These are phyloP conservation scores for Oryza meyeriana DNA, from an alignment of 176 grass and related monocot species.

Conservation along the genomic window DNA sequence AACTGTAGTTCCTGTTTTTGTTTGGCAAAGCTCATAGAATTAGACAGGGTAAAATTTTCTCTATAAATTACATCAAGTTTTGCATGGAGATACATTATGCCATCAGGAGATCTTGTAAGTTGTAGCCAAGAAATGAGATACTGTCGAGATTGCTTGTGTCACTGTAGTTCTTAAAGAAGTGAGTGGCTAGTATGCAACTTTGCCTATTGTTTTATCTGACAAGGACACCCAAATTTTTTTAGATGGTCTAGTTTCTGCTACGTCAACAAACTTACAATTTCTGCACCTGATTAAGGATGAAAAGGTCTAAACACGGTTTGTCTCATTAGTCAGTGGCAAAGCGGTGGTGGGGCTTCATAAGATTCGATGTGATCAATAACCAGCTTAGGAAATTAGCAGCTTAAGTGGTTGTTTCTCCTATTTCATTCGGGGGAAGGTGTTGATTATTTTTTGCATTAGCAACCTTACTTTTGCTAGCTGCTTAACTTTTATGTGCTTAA, in stretches of 20 bases:
- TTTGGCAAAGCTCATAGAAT: not conserved
- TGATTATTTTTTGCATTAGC: not conserved
- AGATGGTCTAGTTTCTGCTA: conserved; percentile 30
- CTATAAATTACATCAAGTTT: conserved; percentile 2
- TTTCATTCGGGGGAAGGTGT: not conserved
- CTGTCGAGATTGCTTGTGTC: conserved; percentile 27
- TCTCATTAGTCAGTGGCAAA: conserved; percentile 22
- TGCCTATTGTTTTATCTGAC: conserved; percentile 34
- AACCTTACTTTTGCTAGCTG: not conserved
- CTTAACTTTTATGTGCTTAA: not conserved
- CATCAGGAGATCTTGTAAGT: not conserved
- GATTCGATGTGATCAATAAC: conserved; percentile 22
- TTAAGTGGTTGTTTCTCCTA: not conserved
- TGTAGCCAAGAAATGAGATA: conserved; percentile 24
- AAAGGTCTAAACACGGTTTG: conserved; percentile 32
- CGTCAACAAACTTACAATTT: conserved; percentile 31
- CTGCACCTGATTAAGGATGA: conserved; percentile 21
- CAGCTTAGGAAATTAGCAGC: not conserved
- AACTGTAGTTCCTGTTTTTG: conserved; percentile 4
- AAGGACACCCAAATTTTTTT: conserved; percentile 26
- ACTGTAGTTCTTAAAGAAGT: conserved; percentile 15
- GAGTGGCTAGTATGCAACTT: conserved; percentile 2
- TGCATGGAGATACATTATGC: conserved; percentile 13
- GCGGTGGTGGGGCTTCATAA: conserved; percentile 24
- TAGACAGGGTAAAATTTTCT: conserved; percentile 8